Evolutionary conservation across 257 asterid species (phyloP).

Genomic region (Haberlea rhodopensis): DNA sequence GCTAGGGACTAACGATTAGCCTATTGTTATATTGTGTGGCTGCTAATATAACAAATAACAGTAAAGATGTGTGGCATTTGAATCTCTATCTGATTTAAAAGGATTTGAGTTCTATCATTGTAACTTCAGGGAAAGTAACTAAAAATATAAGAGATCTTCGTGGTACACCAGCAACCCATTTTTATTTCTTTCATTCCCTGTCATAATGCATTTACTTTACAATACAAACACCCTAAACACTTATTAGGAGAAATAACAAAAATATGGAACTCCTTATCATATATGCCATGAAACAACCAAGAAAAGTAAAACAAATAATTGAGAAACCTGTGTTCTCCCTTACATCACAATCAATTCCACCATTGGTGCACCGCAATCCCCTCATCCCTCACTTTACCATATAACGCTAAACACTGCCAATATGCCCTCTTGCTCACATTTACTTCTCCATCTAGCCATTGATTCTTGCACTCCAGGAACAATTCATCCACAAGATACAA

Average conservation of each 20-base stretch:
- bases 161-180: slow-evolving; percentile 6
- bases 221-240: neutral
- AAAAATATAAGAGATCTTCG: neutral
- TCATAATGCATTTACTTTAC: slow-evolving; percentile 16
- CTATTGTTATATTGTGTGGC: too few relatives aligned
- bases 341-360: slow-evolving; percentile 60
- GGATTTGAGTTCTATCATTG: too few relatives aligned
- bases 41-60: too few relatives aligned
- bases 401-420: slow-evolving; percentile 81
- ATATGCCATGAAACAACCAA: neutral
- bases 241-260: slow-evolving; percentile 6
- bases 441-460: slow-evolving; percentile 38
- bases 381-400: slow-evolving; percentile 72
- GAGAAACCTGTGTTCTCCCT: slow-evolving; percentile 4
- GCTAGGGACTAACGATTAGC: too few relatives aligned
- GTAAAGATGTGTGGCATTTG: too few relatives aligned
- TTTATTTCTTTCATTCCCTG: slow-evolving; percentile 17
- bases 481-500: slow-evolving; percentile 50
- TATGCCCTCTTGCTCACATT: slow-evolving; percentile 58
- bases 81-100: too few relatives aligned
- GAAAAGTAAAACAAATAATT: neutral
- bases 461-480: slow-evolving; percentile 54
- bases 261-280: neutral
- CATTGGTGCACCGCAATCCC: slow-evolving; percentile 89
- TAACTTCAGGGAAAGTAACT: too few relatives aligned